phyloP scores from a whole-genome alignment of 306 rosid genomes.

The Ormosia semicastrata region DNA sequence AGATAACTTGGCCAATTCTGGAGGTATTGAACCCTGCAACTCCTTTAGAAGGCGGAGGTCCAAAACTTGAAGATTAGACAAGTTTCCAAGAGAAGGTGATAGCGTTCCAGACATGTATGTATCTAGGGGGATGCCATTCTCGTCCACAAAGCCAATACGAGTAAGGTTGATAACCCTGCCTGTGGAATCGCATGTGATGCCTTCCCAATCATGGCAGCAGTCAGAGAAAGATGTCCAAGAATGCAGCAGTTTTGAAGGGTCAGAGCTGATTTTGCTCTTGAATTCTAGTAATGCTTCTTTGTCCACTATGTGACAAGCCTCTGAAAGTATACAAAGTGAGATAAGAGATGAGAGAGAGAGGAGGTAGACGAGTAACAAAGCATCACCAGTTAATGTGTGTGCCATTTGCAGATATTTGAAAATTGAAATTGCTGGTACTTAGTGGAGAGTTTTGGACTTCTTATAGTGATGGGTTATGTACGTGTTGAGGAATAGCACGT shows the following conservation, averaged over 20 bases:
- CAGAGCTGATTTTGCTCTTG: slow-evolving; percentile 46
- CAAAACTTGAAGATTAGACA: slow-evolving; percentile 44
- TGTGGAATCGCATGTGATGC: slow-evolving; percentile 47
- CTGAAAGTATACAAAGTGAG: slow-evolving; percentile 13
- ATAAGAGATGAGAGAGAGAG: slow-evolving; percentile 11
- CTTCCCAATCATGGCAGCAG: slow-evolving; percentile 66
- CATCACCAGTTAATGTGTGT: neutral
- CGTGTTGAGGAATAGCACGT: too few relatives aligned
- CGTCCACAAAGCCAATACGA: slow-evolving; percentile 32
- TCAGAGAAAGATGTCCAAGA: slow-evolving; percentile 60
- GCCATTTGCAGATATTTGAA: slow-evolving; percentile 8
- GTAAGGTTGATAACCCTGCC: slow-evolving; percentile 54
- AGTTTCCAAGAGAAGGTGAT: slow-evolving; percentile 70
- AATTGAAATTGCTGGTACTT: neutral
- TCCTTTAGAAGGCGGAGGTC: slow-evolving; percentile 54
- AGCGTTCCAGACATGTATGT: slow-evolving; percentile 55
- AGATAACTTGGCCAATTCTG: slow-evolving; percentile 40
- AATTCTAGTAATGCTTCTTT: slow-evolving; percentile 54
- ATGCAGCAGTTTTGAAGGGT: slow-evolving; percentile 50
- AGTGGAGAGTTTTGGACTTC: neutral
- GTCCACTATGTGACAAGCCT: slow-evolving; percentile 51
- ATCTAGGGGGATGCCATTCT: slow-evolving; percentile 35
- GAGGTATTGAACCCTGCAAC: slow-evolving; percentile 56
- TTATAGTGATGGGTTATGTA: neutral
- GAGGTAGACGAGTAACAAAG: slow-evolving; percentile 15